Conservation (phyloP, 2,329 filamentous ascomycete species). For the Torrubiellomyces zombiae region DNA sequence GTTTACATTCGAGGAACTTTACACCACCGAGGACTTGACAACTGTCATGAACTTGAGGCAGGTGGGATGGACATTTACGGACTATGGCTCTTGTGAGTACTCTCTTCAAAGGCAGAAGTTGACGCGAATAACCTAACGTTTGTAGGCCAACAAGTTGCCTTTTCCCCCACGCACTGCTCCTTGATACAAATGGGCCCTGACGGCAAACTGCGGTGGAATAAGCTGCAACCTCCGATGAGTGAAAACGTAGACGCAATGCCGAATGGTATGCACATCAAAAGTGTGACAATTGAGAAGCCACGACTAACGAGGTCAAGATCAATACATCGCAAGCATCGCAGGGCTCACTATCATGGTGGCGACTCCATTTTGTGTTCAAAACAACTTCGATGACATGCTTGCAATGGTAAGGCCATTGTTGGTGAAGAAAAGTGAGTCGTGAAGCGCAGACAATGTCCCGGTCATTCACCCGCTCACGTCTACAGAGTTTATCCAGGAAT, state of each 20-base stretch:
- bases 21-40: slow-evolving; percentile 44
- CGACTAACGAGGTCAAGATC: slow-evolving; percentile 19
- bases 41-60: slow-evolving; percentile 57
- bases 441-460: not conserved
- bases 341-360: slow-evolving; percentile 38
- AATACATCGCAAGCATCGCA: slow-evolving; percentile 42
- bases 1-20: slow-evolving; percentile 51
- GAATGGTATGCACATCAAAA: slow-evolving; percentile 25
- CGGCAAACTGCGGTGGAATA: slow-evolving; percentile 41
- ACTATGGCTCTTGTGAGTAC: slow-evolving; percentile 46
- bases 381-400: slow-evolving; percentile 54
- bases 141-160: slow-evolving; percentile 39
- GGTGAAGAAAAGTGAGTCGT: slow-evolving; percentile 15
- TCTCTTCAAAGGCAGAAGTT: too few relatives aligned
- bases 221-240: slow-evolving; percentile 29
- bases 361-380: slow-evolving; percentile 25
- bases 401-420: slow-evolving; percentile 41
- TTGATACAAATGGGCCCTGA: slow-evolving; percentile 41
- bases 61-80: slow-evolving; percentile 57
- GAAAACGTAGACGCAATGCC: slow-evolving; percentile 31
- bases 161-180: slow-evolving; percentile 44
- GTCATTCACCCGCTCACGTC: slow-evolving; percentile 6
- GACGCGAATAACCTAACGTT: too few relatives aligned
- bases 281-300: not conserved
- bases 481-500: slow-evolving; percentile 41